Evolutionary conservation across 768 basidiomycete species (phyloP).

Genomic region (Hericium alpestre): DNA sequence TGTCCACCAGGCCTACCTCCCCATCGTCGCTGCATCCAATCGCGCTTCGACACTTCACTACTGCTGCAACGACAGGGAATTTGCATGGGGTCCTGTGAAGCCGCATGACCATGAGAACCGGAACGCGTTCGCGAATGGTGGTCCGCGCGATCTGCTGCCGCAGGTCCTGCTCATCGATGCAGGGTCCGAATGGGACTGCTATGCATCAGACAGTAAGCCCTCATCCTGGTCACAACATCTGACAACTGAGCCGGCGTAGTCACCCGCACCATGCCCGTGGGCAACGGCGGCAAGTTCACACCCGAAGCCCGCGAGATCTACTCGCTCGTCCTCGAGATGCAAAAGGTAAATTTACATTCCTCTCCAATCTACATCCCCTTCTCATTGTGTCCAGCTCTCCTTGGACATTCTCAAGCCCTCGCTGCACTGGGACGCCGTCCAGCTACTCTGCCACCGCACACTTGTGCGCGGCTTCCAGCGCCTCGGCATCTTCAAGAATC

Average conservation of each 20-base stretch:
- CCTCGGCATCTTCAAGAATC: slow-evolving; percentile 75
- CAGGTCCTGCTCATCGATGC: slow-evolving; percentile 89
- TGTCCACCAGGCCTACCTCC: slow-evolving; percentile 81
- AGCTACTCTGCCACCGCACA: slow-evolving; percentile 71
- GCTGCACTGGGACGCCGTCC: slow-evolving; percentile 85
- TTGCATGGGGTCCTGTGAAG: slow-evolving; percentile 72
- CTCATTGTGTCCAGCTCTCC: slow-evolving; percentile 37
- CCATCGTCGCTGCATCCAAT: slow-evolving; percentile 82
- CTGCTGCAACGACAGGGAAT: slow-evolving; percentile 83
- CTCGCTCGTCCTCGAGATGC: slow-evolving; percentile 83
- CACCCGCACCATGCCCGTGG: slow-evolving; percentile 81
- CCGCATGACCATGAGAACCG: slow-evolving; percentile 45
- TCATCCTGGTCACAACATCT: neutral
- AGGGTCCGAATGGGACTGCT: slow-evolving; percentile 78
- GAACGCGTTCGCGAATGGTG: slow-evolving; percentile 32
- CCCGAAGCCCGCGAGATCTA: slow-evolving; percentile 75
- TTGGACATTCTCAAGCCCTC: slow-evolving; percentile 63
- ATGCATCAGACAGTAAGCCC: slow-evolving; percentile 50
- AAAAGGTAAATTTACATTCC: slow-evolving; percentile 40
- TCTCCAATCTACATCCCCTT: neutral
- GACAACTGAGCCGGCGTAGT: slow-evolving; percentile 25
- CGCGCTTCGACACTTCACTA: slow-evolving; percentile 89
- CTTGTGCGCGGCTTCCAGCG: slow-evolving; percentile 75
- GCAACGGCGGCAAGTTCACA: slow-evolving; percentile 86
- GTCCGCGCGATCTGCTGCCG: slow-evolving; percentile 35